These are phyloP conservation scores for Tetradesmus lagerheimii DNA, from an alignment of 139 green algal species.

Conservation along the genomic window DNA sequence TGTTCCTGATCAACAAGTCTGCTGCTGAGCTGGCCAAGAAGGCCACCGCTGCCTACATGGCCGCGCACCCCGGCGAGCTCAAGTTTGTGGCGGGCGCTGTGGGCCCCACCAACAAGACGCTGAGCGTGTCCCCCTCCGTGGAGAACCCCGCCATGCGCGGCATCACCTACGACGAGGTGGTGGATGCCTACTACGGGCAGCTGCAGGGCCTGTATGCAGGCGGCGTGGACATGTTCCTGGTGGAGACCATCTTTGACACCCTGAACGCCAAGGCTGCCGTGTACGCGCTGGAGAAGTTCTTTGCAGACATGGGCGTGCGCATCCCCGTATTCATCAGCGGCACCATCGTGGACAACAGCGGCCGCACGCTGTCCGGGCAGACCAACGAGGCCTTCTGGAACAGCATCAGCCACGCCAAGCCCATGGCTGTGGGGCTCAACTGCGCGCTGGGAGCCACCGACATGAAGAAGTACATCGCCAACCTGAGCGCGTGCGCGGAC, in stretches of 20 bases:
- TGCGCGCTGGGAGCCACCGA: constrained; percentile 96
- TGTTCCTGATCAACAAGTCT: constrained; percentile 90
- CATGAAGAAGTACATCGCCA: constrained; percentile 97
- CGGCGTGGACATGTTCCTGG: constrained; percentile 96
- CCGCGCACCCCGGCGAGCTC: constrained; percentile 72
- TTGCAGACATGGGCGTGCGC: constrained; percentile 81
- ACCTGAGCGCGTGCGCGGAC: constrained; percentile 89
- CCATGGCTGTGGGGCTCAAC: constrained; percentile 97
- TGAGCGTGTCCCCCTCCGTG: constrained; percentile 95
- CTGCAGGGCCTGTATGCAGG: constrained; percentile 87
- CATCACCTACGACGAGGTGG: constrained; percentile 97
- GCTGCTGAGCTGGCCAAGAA: constrained; percentile 91
- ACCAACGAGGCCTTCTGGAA: constrained; percentile 99
- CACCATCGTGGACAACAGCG: constrained; percentile 97
- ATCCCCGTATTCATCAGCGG: constrained; percentile 97
- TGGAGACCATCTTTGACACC: constrained; percentile 99
- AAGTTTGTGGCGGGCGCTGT: constrained; percentile 97
- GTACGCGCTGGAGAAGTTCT: constrained; percentile 95
- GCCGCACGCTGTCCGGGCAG: constrained; percentile 96
- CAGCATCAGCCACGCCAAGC: constrained; percentile 91
- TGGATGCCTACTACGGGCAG: constrained; percentile 96
- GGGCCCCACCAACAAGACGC: constrained; percentile 97
- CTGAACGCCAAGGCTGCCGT: constrained; percentile 98
- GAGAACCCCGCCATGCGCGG: constrained; percentile 97
- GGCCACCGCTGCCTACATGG: constrained; percentile 80